Percentiles rank a stretch among this genome's conserved stretches.
These are phyloP conservation scores for Trypanosoma congolense DNA, from an alignment of 208 protist genomes.

Conservation along the genomic window DNA sequence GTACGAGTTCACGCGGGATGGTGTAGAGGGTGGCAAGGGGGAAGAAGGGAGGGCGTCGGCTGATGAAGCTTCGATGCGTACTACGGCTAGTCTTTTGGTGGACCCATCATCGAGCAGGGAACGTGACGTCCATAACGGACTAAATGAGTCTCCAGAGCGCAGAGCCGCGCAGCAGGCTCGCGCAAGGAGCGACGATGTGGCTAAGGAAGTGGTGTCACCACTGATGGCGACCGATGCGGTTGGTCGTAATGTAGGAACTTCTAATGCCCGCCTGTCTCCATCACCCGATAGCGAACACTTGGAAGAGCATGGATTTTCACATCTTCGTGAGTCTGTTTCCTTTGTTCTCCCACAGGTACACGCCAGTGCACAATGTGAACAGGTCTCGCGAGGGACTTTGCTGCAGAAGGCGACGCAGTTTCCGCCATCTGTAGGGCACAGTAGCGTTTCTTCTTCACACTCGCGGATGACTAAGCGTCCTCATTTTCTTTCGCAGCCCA, in stretches of 20 bases:
- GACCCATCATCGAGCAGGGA: not conserved
- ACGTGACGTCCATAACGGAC: not conserved
- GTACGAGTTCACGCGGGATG: slow-evolving; percentile 2
- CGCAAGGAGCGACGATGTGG: not conserved
- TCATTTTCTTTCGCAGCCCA: not conserved
- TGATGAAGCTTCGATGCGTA: not conserved
- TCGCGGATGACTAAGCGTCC: not conserved
- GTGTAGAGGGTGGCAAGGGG: not conserved
- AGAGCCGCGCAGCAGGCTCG: not conserved
- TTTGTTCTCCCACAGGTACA: slow-evolving; percentile 10
- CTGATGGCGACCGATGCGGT: not conserved
- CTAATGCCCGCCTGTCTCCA: not conserved
- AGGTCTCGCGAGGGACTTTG: slow-evolving; percentile 7
- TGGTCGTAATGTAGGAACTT: not conserved
- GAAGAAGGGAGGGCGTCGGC: not conserved
- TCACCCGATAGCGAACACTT: slow-evolving; percentile 16
- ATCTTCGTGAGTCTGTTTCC: slow-evolving; percentile 46
- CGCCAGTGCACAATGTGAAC: not conserved
- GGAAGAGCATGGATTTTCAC: slow-evolving; percentile 37
- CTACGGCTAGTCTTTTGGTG: not conserved
- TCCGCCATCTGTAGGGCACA: slow-evolving; percentile 7
- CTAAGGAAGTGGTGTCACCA: not conserved
- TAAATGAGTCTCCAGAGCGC: not conserved
- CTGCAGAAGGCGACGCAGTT: slow-evolving; percentile 2
- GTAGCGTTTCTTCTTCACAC: slow-evolving; percentile 16